Percentiles rank a stretch among this genome's conserved stretches.
Evolutionary conservation across 108 stramenopile species (phyloP).

Genomic region (Cyclotella sp.): DNA sequence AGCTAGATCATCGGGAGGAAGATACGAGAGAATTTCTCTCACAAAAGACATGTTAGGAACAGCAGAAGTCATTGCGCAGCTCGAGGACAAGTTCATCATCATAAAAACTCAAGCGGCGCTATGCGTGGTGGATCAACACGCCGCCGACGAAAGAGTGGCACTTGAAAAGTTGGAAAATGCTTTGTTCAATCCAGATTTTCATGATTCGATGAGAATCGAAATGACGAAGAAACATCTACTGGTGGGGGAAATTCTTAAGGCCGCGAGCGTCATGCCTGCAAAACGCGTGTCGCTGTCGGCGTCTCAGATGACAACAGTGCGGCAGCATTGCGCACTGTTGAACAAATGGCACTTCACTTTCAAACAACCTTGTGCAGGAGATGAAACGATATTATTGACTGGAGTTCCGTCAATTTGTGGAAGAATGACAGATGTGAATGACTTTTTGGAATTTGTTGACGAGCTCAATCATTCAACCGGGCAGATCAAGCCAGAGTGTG

Average conservation of each 20-base stretch:
- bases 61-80: slow-evolving; percentile 54
- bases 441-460: slow-evolving; percentile 46
- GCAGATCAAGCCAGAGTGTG: slow-evolving; percentile 41
- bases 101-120: slow-evolving; percentile 47
- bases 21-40: slow-evolving; percentile 22
- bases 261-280: slow-evolving; percentile 25
- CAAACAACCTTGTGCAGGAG: slow-evolving; percentile 16
- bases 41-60: slow-evolving; percentile 52
- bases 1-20: neutral
- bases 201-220: slow-evolving; percentile 20
- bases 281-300: slow-evolving; percentile 21
- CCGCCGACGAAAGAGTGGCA: slow-evolving; percentile 55
- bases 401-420: slow-evolving; percentile 48
- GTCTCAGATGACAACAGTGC: slow-evolving; percentile 25
- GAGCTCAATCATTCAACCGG: slow-evolving; percentile 32
- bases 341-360: slow-evolving; percentile 49
- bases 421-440: slow-evolving; percentile 32
- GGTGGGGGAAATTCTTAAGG: slow-evolving; percentile 31
- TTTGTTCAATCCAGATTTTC: slow-evolving; percentile 23
- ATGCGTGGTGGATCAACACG: slow-evolving; percentile 58
- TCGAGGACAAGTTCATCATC: slow-evolving; percentile 53
- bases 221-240: slow-evolving; percentile 38
- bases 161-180: slow-evolving; percentile 50
- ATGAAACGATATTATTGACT: slow-evolving; percentile 32
- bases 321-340: slow-evolving; percentile 28